Percentiles rank a stretch among this genome's conserved stretches.
phyloP scores from a whole-genome alignment of 768 basidiomycete genomes.

The Cystoderma amianthinum region DNA sequence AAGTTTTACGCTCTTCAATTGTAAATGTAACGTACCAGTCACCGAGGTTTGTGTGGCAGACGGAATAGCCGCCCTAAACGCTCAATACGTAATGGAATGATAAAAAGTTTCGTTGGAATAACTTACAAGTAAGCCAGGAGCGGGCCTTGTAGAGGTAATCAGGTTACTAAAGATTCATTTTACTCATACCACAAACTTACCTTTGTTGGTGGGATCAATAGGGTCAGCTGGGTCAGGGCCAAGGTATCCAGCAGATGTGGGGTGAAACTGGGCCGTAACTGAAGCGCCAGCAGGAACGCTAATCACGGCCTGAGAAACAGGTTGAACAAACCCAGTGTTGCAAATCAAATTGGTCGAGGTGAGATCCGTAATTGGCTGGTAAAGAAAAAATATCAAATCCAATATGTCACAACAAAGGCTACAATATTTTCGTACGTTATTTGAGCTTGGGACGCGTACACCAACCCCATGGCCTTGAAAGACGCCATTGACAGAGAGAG shows the following conservation, averaged over 20 bases:
- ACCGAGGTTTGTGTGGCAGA: constrained; percentile 29
- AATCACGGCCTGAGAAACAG: constrained; percentile 36
- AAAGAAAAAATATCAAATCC: background rate
- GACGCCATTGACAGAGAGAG: constrained; percentile 38
- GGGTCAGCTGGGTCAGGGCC: constrained; percentile 31
- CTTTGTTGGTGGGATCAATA: constrained; percentile 28
- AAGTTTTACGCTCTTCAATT: background rate
- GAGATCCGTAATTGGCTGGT: constrained; percentile 43
- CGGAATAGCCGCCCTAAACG: constrained; percentile 27
- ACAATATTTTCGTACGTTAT: constrained; percentile 16
- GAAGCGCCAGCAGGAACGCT: constrained; percentile 39
- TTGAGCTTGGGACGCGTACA: constrained; percentile 33
- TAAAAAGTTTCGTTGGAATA: background rate
- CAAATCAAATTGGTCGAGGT: constrained; percentile 45
- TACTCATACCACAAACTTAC: constrained; percentile 36
- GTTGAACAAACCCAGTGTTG: constrained; percentile 44
- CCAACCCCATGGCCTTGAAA: constrained; percentile 36
- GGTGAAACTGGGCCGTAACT: constrained; percentile 43
- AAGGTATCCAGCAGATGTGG: constrained; percentile 22
- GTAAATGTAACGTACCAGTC: constrained; percentile 10
- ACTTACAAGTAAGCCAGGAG: background rate
- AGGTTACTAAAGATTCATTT: background rate
- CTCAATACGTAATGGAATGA: constrained; percentile 1
- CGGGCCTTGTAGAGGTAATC: background rate
- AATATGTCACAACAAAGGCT: background rate